Evolutionary conservation across 2,329 filamentous ascomycete genomes (phyloP).

Genomic region (Neonectria sp.): DNA sequence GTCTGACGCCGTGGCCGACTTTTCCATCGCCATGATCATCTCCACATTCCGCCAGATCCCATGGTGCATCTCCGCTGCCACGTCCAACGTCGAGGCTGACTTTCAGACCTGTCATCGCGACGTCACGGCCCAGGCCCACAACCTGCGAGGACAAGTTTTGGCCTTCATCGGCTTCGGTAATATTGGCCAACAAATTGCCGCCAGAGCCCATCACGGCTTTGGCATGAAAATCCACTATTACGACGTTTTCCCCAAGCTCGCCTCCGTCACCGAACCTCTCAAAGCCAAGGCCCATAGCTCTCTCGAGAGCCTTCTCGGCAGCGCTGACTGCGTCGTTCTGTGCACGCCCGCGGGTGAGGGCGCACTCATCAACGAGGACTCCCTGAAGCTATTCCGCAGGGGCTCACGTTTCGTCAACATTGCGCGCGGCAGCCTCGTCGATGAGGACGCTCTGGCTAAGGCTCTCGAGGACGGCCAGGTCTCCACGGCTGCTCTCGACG

Average conservation of each 20-base stretch:
- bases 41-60: constrained; percentile 78
- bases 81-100: constrained; percentile 49
- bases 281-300: constrained; percentile 65
- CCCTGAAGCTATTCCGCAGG: constrained; percentile 66
- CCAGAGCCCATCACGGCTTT: constrained; percentile 66
- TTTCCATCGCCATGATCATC: constrained; percentile 78
- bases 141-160: constrained; percentile 72
- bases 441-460: constrained; percentile 73
- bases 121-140: constrained; percentile 73
- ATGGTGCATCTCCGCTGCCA: constrained; percentile 73
- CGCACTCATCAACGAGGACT: constrained; percentile 63
- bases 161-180: constrained; percentile 81
- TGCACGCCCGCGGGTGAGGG: constrained; percentile 67
- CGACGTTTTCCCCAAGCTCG: constrained; percentile 68
- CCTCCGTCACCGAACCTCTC: constrained; percentile 58
- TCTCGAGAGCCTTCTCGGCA: constrained; percentile 66
- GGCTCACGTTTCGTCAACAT: constrained; percentile 76
- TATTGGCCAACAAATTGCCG: constrained; percentile 75
- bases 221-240: constrained; percentile 78
- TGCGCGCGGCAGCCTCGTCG: constrained; percentile 74
- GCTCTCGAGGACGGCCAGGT: constrained; percentile 69
- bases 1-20: constrained; percentile 81
- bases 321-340: constrained; percentile 73
- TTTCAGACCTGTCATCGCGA: constrained; percentile 74
- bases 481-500: constrained; percentile 72